A percentile compares a stretch with the other conserved stretches of the same genome.
These are phyloP conservation scores for Sporothrix brunneoviolacea DNA, from an alignment of 2,329 filamentous ascomycete species.

Conservation along the genomic window DNA sequence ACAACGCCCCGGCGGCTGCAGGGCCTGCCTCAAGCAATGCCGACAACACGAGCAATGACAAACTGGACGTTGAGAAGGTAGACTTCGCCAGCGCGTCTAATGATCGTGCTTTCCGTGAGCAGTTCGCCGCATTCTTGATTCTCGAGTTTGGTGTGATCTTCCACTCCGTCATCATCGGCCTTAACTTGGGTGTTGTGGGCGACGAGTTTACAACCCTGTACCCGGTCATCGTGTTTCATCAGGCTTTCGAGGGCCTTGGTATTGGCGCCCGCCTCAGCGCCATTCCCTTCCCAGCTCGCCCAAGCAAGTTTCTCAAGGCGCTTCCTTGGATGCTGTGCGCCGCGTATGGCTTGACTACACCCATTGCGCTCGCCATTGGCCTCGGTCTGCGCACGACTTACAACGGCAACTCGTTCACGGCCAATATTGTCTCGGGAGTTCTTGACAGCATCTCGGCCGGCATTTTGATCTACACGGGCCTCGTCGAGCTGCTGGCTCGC, in stretches of 20 bases:
- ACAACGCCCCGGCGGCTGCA: slow-evolving; percentile 58
- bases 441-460: slow-evolving; percentile 88
- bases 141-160: slow-evolving; percentile 95
- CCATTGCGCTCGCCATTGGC: slow-evolving; percentile 76
- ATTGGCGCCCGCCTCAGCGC: slow-evolving; percentile 76
- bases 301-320: slow-evolving; percentile 52
- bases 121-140: slow-evolving; percentile 62
- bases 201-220: slow-evolving; percentile 53
- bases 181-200: slow-evolving; percentile 63
- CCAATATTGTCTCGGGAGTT: slow-evolving; percentile 74
- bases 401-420: slow-evolving; percentile 45
- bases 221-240: slow-evolving; percentile 74
- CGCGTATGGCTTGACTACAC: slow-evolving; percentile 73
- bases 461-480: slow-evolving; percentile 86
- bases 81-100: slow-evolving; percentile 19
- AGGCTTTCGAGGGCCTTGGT: slow-evolving; percentile 91
- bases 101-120: slow-evolving; percentile 31
- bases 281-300: slow-evolving; percentile 56
- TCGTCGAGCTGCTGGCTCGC: slow-evolving; percentile 93
- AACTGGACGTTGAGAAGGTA: slow-evolving; percentile 58
- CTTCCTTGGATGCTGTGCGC: slow-evolving; percentile 70
- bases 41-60: slow-evolving; percentile 55
- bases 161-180: slow-evolving; percentile 87
- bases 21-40: slow-evolving; percentile 43
- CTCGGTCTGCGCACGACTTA: slow-evolving; percentile 67